Percentiles rank a stretch among this genome's conserved stretches.
Conservation (phyloP, 139 green algal genomes). For the Chlamydomonas sp. region DNA sequence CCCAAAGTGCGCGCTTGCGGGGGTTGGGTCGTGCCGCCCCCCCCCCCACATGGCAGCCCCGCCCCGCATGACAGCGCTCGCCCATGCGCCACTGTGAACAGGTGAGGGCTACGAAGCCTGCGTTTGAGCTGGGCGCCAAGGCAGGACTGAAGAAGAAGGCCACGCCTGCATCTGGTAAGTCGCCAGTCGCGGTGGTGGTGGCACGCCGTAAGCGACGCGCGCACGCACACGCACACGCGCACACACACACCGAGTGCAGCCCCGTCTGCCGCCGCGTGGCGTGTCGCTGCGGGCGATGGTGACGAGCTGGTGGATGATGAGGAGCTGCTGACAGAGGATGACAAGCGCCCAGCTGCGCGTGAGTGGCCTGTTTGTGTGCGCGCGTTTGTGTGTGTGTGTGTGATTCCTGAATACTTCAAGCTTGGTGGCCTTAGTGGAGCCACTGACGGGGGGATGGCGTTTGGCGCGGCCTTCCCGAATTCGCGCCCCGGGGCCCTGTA, state of each 20-base stretch:
- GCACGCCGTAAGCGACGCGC: no score
- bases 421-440: no score
- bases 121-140: conserved; percentile 51
- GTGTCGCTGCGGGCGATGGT: conserved; percentile 42
- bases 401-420: no score
- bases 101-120: conserved; percentile 41
- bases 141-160: conserved; percentile 44
- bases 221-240: no score
- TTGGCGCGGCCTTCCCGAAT: not conserved
- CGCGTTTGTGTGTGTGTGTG: not conserved
- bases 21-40: not conserved
- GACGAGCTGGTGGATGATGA: conserved; percentile 93
- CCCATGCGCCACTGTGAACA: no score
- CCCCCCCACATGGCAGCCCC: not conserved
- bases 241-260: conserved; percentile 12
- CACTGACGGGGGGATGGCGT: no score
- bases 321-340: conserved; percentile 82
- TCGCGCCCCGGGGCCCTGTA: not conserved
- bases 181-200: no score
- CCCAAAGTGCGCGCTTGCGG: not conserved
- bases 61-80: not conserved
- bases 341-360: conserved; percentile 47
- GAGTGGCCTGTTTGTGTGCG: not conserved
- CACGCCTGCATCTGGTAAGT: conserved; percentile 9
- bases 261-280: conserved; percentile 26